Base-by-base conservation (phyloP, 1,284 basidiomycete species). In the Trichosporon inkin region DNA sequence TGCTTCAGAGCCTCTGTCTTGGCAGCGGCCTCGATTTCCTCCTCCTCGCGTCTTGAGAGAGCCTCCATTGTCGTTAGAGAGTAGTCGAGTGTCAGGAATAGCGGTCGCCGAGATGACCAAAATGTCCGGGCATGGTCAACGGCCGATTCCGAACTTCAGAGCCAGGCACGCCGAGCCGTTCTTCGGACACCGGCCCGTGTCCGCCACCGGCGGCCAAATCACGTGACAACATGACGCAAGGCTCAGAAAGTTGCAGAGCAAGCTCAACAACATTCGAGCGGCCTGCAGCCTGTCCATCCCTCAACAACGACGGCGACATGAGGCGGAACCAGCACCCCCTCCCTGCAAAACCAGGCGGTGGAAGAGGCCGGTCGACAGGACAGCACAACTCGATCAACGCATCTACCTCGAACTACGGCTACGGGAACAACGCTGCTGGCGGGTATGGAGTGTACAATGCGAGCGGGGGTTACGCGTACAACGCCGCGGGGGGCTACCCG, bases 1-100 rank as follows among this genome's bases (percentile, higher is more conserved):
- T 87, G 85, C 69, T 85, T 87, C 70, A 92, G 76, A 13, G 91
- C 91, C 55, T 84, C 81, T 8, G 84, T 83, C 72, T 92, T 92
- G n/a, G 88, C 88, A 16, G 49, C 32, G 28, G 44, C 44, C 52
- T 58, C 41, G 49, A 58, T 76, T 11, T 87, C 88, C 51, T 92
- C 88, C 74, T 93, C 91, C 78, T 95, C 92, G 61, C 92, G 83
- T 64, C 91, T 84, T 24, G 91, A 93, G 34, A 95, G 83, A 22
- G 90, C 84, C 76, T 92, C 86, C 90, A 92, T 92, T 36, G 40
- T 65, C 53, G 36, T 61, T 19, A 34, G 32, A 40, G 4, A 38
- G 14, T 32, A 10, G 28, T 40, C 32, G 17, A 20, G 24, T 16
- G 41, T n/a, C 16, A 37, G 32, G 35, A 13, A 24, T 16, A 17